Percentiles rank a stretch among this genome's conserved stretches.
These are phyloP conservation scores for Salisapilia sapeloensis DNA, from an alignment of 352 stramenopile genomes.

Conservation along the genomic window DNA sequence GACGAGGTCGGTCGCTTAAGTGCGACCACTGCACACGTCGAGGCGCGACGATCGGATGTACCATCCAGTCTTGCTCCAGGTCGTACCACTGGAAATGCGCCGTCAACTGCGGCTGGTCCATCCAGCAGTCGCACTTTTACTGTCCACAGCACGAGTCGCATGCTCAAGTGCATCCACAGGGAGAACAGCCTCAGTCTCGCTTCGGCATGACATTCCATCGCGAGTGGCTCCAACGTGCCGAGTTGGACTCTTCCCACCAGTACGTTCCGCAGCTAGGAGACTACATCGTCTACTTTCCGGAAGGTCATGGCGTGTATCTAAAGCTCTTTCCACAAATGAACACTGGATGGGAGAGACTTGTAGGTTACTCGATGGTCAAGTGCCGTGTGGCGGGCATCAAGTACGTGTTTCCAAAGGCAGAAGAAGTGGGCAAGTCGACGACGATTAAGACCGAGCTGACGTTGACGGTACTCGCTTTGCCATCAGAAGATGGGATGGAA, in stretches of 20 bases:
- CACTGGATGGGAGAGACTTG: too few species aligned
- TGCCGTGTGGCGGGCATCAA: constrained; percentile 57
- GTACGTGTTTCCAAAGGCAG: constrained; percentile 49
- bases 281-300: constrained; percentile 66
- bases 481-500: constrained; percentile 24
- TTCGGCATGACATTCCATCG: constrained; percentile 56
- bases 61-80: constrained; percentile 28
- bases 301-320: constrained; percentile 44
- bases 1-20: constrained; percentile 38
- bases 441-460: constrained; percentile 58
- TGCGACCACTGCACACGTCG: constrained; percentile 56
- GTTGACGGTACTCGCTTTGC: constrained; percentile 39
- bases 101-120: constrained; percentile 40
- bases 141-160: constrained; percentile 34
- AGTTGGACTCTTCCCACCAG: constrained; percentile 25
- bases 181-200: too few species aligned
- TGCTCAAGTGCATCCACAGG: constrained; percentile 12
- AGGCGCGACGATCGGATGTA: constrained; percentile 66
- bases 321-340: constrained; percentile 7
- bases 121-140: constrained; percentile 73
- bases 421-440: constrained; percentile 33
- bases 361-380: constrained; percentile 49
- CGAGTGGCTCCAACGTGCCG: constrained; percentile 58
- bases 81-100: constrained; percentile 79
- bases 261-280: constrained; percentile 72